Percentiles rank a stretch among this genome's conserved stretches.
phyloP scores from a whole-genome alignment of 441 rosid species.

The Corymbia citriodora region DNA sequence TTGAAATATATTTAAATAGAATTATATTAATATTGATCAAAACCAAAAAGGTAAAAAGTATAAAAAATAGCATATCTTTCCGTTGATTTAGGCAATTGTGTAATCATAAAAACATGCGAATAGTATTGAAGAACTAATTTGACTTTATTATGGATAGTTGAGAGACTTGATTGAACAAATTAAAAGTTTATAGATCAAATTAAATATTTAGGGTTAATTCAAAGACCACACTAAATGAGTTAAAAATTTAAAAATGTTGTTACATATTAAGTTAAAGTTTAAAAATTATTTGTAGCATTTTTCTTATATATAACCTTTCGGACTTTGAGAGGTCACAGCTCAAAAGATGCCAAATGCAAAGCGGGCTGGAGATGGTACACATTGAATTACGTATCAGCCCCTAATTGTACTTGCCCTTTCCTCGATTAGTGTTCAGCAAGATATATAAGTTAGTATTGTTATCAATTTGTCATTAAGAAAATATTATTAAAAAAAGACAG shows the following conservation, averaged over 20 bases:
- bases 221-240: not conserved
- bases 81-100: not conserved
- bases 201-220: not conserved
- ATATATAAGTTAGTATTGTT: not conserved
- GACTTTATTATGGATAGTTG: not conserved
- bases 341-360: not conserved
- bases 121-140: not conserved
- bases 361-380: not conserved
- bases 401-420: not conserved
- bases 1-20: not conserved
- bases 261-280: not conserved
- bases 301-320: not conserved
- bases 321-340: not conserved
- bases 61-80: not conserved
- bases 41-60: not conserved
- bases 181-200: not conserved
- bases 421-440: not conserved
- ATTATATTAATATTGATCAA: not conserved
- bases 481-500: not conserved
- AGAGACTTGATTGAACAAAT: not conserved
- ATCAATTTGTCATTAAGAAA: not conserved
- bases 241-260: not conserved
- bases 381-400: not conserved
- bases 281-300: rapidly evolving
- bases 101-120: not conserved